Evolutionary conservation across 768 basidiomycete genomes (phyloP).

Genomic region (Boletellus ananas): DNA sequence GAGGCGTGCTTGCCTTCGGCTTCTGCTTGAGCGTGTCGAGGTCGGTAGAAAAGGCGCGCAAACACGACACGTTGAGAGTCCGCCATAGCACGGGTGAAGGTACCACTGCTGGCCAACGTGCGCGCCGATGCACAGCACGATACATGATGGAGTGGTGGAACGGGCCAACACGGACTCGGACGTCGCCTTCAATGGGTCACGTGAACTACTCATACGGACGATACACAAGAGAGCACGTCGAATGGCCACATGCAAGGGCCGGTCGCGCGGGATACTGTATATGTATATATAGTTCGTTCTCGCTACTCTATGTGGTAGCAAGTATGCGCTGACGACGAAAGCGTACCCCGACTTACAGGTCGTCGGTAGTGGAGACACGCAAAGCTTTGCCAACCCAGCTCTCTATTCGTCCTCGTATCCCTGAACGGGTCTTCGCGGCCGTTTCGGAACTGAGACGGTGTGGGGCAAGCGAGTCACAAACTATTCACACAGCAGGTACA

Average conservation of each 20-base stretch:
- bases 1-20: conserved; percentile 77
- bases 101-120: neutral
- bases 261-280: conserved; percentile 2
- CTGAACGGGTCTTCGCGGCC: conserved; percentile 60
- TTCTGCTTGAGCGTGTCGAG: conserved; percentile 47
- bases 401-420: conserved; percentile 69
- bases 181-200: conserved; percentile 4
- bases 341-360: conserved; percentile 7
- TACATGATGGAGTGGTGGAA: conserved; percentile 17
- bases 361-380: neutral
- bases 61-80: neutral
- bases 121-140: conserved; percentile 6
- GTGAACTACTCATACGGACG: neutral
- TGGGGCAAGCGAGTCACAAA: neutral
- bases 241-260: neutral
- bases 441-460: conserved; percentile 55
- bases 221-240: neutral
- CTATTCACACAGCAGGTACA: neutral
- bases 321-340: neutral
- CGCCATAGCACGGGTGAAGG: neutral
- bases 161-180: no score
- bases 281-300: conserved; percentile 2
- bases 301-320: conserved; percentile 3
- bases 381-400: neutral
- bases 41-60: conserved; percentile 17